Evolutionary conservation across 352 stramenopile species (phyloP).

Genomic region (Phytopythium boreale): DNA sequence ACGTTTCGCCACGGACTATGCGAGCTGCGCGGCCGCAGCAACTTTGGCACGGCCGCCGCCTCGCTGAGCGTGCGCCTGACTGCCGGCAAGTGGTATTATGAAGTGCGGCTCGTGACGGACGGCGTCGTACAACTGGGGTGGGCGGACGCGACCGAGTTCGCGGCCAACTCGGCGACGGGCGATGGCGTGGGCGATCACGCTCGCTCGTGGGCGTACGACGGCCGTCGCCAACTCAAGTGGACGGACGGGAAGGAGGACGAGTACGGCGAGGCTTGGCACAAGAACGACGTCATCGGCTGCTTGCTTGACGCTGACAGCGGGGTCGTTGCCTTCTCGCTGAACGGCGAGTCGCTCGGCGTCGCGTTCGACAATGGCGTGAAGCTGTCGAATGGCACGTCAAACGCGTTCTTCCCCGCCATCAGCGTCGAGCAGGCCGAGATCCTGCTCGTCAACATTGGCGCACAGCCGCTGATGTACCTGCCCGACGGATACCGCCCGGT

Average conservation of each 20-base stretch:
- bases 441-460: conserved; percentile 83
- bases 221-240: conserved; percentile 84
- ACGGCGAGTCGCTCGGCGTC: conserved; percentile 66
- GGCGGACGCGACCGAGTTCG: conserved; percentile 73
- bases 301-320: conserved; percentile 73
- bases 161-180: conserved; percentile 68
- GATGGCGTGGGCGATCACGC: conserved; percentile 90
- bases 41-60: conserved; percentile 77
- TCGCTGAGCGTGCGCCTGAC: conserved; percentile 36
- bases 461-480: conserved; percentile 63
- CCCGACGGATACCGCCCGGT: conserved; percentile 41
- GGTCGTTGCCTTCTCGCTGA: conserved; percentile 78
- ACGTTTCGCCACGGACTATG: conserved; percentile 70
- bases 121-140: conserved; percentile 92
- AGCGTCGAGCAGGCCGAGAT: conserved; percentile 83
- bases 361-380: conserved; percentile 51
- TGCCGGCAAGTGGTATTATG: conserved; percentile 87
- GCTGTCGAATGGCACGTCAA: conserved; percentile 12
- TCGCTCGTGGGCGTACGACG: conserved; percentile 90
- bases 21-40: conserved; percentile 65
- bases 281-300: conserved; percentile 89
- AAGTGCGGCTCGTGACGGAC: conserved; percentile 86
- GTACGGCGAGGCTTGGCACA: conserved; percentile 67
- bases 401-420: conserved; percentile 74
- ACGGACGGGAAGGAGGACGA: conserved; percentile 58